Conservation (phyloP, 108 stramenopile species). For the Aurantiochytrium sp. region DNA sequence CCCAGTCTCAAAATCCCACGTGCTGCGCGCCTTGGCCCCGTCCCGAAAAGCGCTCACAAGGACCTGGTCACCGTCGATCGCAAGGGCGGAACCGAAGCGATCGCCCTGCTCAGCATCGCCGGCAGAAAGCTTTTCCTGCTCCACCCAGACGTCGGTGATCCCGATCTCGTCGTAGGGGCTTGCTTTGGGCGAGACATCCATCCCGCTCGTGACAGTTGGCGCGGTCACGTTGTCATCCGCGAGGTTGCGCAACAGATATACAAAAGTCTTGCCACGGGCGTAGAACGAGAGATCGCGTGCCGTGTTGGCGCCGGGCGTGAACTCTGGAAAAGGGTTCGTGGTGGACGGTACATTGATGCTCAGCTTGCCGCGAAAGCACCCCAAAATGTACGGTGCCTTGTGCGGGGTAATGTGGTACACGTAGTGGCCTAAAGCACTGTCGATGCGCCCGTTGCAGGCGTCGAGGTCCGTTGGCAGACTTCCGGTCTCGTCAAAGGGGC, state of each 20-base stretch:
- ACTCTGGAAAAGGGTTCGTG: constrained; percentile 29
- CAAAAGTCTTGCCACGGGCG: not conserved
- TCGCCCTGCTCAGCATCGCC: constrained; percentile 44
- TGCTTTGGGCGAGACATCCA: constrained; percentile 43
- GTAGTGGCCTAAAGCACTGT: not conserved
- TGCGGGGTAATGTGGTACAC: constrained; percentile 8
- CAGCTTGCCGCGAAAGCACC: constrained; percentile 13
- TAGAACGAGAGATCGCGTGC: not conserved
- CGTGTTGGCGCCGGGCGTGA: not conserved
- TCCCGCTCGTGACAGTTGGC: constrained; percentile 38
- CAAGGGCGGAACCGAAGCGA: constrained; percentile 51
- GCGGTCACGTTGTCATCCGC: not conserved
- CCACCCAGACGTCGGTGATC: constrained; percentile 25
- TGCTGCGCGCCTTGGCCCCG: constrained; percentile 54
- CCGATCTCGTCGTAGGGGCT: not conserved
- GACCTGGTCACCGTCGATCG: constrained; percentile 45
- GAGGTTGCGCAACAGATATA: not conserved
- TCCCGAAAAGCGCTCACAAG: constrained; percentile 62
- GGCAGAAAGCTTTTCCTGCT: constrained; percentile 42
- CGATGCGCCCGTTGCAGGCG: not conserved
- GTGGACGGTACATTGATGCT: not conserved
- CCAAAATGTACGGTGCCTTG: not conserved
- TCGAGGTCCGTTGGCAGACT: not conserved
- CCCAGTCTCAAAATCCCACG: constrained; percentile 81
- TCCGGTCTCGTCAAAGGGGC: not conserved